These are phyloP conservation scores for Cryphonectria parasitica DNA, from an alignment of 2,329 filamentous ascomycete genomes.

Conservation along the genomic window DNA sequence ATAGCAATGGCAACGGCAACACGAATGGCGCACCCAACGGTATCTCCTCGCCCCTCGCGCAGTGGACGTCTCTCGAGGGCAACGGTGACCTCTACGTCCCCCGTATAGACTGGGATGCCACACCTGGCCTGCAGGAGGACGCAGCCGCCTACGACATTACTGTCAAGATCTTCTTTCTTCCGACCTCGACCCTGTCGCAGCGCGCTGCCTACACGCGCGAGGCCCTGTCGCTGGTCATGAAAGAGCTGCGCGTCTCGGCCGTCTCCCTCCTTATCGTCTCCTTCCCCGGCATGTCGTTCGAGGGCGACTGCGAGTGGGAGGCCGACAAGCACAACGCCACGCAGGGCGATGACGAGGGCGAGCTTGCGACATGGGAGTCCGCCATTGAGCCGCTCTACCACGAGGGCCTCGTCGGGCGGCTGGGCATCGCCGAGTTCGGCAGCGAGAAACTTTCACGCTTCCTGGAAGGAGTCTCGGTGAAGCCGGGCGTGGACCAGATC, in stretches of 20 bases:
- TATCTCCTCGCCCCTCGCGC: constrained; percentile 38
- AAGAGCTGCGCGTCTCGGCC: constrained; percentile 73
- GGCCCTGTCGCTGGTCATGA: constrained; percentile 78
- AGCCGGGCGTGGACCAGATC: constrained; percentile 90
- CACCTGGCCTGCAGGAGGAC: constrained; percentile 76
- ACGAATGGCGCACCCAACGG: constrained; percentile 7
- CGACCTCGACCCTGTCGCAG: constrained; percentile 63
- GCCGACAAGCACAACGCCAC: constrained; percentile 64
- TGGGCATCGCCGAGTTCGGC: constrained; percentile 92
- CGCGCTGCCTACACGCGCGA: constrained; percentile 74
- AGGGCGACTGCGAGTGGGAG: constrained; percentile 86
- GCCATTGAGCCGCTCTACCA: constrained; percentile 71
- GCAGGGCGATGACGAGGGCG: constrained; percentile 69
- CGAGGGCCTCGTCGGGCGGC: constrained; percentile 67
- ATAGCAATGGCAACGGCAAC: constrained; percentile 33
- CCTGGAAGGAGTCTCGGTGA: constrained; percentile 69
- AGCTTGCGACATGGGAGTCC: constrained; percentile 69
- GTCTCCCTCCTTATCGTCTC: constrained; percentile 91
- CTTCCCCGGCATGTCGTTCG: constrained; percentile 91
- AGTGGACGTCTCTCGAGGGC: constrained; percentile 71
- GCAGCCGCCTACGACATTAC: constrained; percentile 89
- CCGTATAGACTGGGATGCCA: constrained; percentile 69
- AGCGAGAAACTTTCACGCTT: constrained; percentile 81
- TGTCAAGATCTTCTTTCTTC: constrained; percentile 92
- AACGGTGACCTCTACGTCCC: constrained; percentile 75